phyloP scores from a whole-genome alignment of 139 green algal genomes.

The Tetradesmus lagerheimii region DNA sequence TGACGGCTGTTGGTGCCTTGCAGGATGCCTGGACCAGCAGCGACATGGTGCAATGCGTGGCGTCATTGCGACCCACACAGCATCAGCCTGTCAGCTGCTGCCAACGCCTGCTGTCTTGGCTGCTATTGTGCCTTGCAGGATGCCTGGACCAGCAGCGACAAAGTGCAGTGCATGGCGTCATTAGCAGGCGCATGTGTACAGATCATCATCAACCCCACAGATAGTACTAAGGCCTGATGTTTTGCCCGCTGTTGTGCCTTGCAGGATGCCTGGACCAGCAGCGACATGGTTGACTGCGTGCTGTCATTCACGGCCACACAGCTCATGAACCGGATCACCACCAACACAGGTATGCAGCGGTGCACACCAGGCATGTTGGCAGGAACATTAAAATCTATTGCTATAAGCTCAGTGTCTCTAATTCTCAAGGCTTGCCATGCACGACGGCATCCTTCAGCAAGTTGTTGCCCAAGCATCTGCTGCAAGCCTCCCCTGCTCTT shows the following conservation, averaged over 20 bases:
- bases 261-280: conserved; percentile 74
- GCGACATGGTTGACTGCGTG: conserved; percentile 91
- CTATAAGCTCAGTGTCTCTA: too few relatives aligned
- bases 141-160: conserved; percentile 82
- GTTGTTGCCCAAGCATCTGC: too few relatives aligned
- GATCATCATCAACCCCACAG: too few relatives aligned
- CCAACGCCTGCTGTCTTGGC: neutral
- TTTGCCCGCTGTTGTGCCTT: neutral
- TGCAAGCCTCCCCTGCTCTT: neutral
- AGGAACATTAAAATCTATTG: too few relatives aligned
- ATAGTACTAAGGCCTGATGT: too few relatives aligned
- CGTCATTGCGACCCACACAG: too few relatives aligned
- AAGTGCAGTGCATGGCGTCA: conserved; percentile 89
- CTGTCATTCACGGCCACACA: conserved; percentile 80
- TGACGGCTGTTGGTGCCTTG: too few relatives aligned
- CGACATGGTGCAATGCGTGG: neutral
- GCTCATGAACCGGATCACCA: conserved; percentile 69
- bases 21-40: neutral
- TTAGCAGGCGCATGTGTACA: too few relatives aligned
- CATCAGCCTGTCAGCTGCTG: too few relatives aligned
- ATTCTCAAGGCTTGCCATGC: too few relatives aligned
- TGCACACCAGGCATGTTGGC: too few relatives aligned
- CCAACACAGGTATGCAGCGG: neutral
- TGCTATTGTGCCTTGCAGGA: conserved; percentile 4
- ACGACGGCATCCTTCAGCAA: too few relatives aligned